Evolutionary conservation across 352 stramenopile genomes (phyloP).

Genomic region (Phytopythium aichiense): DNA sequence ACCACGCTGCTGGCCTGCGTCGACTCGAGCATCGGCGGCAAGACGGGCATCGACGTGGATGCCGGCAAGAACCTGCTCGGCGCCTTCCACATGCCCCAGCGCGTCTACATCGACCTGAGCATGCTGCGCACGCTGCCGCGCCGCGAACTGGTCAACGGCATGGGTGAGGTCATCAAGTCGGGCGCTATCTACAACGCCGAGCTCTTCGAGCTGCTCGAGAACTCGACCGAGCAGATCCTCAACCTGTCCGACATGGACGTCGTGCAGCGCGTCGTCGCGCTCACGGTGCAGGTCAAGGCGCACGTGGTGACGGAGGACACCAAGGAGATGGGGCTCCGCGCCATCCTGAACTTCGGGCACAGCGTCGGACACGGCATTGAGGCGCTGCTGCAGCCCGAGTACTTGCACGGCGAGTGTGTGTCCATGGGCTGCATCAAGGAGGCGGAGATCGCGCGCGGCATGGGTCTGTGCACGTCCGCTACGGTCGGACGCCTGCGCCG

Average conservation of each 20-base stretch:
- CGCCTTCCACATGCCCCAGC: slow-evolving; percentile 97
- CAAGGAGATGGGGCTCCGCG: slow-evolving; percentile 93
- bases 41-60: slow-evolving; percentile 97
- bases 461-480: slow-evolving; percentile 66
- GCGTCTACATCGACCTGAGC: slow-evolving; percentile 95
- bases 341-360: slow-evolving; percentile 99
- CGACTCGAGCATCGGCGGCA: slow-evolving; percentile 97
- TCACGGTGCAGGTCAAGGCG: slow-evolving; percentile 91
- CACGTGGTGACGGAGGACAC: slow-evolving; percentile 95
- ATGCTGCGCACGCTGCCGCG: slow-evolving; percentile 93
- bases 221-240: slow-evolving; percentile 82
- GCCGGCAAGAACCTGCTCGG: slow-evolving; percentile 98
- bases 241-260: slow-evolving; percentile 57
- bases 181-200: slow-evolving; percentile 93
- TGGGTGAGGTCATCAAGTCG: slow-evolving; percentile 98
- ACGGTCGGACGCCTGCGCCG: slow-evolving; percentile 67
- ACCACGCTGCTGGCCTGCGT: slow-evolving; percentile 99
- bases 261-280: slow-evolving; percentile 60
- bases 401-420: slow-evolving; percentile 96
- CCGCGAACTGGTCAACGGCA: slow-evolving; percentile 93
- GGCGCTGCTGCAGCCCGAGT: slow-evolving; percentile 93
- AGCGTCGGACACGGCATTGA: slow-evolving; percentile 99
- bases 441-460: slow-evolving; percentile 87
- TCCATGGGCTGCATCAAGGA: slow-evolving; percentile 97
- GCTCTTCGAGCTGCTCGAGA: slow-evolving; percentile 94